Conservation (phyloP, 768 basidiomycete species). For the Cubamyces sp. region DNA sequence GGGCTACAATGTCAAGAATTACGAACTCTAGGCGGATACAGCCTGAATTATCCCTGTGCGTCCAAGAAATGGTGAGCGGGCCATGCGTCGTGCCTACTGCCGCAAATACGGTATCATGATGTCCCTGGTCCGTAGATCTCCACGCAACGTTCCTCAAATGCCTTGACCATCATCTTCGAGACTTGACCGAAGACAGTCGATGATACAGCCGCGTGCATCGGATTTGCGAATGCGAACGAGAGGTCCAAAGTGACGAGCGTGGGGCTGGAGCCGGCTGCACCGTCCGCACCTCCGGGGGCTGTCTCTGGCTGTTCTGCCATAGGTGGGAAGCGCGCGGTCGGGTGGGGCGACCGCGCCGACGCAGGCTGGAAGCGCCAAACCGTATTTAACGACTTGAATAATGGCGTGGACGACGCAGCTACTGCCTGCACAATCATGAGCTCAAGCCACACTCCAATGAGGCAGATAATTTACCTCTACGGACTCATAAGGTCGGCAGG, state of each 20-base stretch:
- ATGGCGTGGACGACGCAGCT: conserved; percentile 68
- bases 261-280: conserved; percentile 41
- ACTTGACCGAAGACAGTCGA: conserved; percentile 86
- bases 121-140: conserved; percentile 64
- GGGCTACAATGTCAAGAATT: no score
- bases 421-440: conserved; percentile 53
- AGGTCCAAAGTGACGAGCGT: conserved; percentile 87
- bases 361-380: conserved; percentile 75
- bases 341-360: conserved; percentile 46
- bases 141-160: conserved; percentile 86
- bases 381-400: conserved; percentile 75
- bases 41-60: no score
- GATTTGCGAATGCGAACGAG: conserved; percentile 85
- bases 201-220: conserved; percentile 82
- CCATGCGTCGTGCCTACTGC: background rate
- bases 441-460: background rate
- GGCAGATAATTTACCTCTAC: conserved; percentile 65
- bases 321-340: conserved; percentile 26
- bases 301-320: background rate
- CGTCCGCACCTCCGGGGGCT: background rate
- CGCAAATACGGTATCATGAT: background rate
- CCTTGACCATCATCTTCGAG: conserved; percentile 86
- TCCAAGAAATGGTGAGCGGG: no score
- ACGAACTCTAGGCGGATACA: no score
- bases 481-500: conserved; percentile 73